Conservation (phyloP, 768 basidiomycete species). For the Trametes gibbosa region DNA sequence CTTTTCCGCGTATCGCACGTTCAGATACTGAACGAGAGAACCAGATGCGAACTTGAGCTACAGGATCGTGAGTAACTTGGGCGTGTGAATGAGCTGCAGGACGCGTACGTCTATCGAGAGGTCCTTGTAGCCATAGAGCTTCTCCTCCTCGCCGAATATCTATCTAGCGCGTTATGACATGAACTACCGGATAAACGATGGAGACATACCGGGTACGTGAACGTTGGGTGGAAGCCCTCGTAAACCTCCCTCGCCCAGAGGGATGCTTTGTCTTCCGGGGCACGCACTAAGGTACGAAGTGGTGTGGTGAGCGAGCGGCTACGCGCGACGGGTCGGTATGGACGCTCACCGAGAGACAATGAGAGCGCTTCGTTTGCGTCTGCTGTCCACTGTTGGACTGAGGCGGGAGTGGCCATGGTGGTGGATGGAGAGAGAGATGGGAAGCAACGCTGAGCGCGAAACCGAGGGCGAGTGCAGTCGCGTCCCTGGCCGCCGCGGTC, state of each 20-base stretch:
- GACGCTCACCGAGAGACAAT: slow-evolving; percentile 65
- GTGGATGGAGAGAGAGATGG: slow-evolving; percentile 14
- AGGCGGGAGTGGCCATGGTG: slow-evolving; percentile 12
- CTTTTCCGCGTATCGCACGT: slow-evolving; percentile 63
- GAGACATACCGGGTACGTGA: slow-evolving; percentile 85
- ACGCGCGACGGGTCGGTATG: neutral
- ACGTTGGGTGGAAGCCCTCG: slow-evolving; percentile 75
- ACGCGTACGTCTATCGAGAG: slow-evolving; percentile 75
- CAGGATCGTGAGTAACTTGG: neutral
- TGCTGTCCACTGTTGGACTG: slow-evolving; percentile 60
- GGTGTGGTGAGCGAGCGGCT: slow-evolving; percentile 1
- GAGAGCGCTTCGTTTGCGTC: slow-evolving; percentile 76
- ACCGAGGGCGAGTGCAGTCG: slow-evolving; percentile 12
- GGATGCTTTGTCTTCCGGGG: slow-evolving; percentile 59
- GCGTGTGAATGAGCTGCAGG: neutral
- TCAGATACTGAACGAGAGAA: slow-evolving; percentile 74
- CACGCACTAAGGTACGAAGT: slow-evolving; percentile 51
- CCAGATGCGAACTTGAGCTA: slow-evolving; percentile 89
- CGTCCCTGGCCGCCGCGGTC: slow-evolving; percentile 17
- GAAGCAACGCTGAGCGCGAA: slow-evolving; percentile 9
- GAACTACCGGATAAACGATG: neutral
- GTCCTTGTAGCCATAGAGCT: slow-evolving; percentile 90
- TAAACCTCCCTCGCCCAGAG: slow-evolving; percentile 57
- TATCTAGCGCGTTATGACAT: slow-evolving; percentile 28
- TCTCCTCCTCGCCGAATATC: slow-evolving; percentile 97